Conservation (phyloP, 805 yeast genomes). For the Dipodascus albidus region DNA sequence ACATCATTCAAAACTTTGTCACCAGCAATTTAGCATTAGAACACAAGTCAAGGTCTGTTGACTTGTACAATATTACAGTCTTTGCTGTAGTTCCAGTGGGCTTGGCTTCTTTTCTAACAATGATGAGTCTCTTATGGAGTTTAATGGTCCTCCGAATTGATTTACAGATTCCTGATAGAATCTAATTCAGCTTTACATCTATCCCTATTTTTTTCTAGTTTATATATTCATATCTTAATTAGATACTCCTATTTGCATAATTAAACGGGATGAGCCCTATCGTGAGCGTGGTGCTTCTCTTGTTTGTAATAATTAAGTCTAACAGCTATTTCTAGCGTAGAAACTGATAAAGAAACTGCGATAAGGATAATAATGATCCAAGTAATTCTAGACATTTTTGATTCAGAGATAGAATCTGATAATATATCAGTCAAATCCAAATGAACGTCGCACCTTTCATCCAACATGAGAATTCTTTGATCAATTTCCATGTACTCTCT, state of each 20-base stretch:
- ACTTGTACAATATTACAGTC: conserved; percentile 78
- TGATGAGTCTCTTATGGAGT: conserved; percentile 72
- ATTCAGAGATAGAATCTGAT: conserved; percentile 88
- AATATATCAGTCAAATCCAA: conserved; percentile 87
- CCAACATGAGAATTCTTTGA: conserved; percentile 84
- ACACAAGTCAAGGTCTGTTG: conserved; percentile 55
- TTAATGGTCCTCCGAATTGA: conserved; percentile 66
- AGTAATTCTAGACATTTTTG: conserved; percentile 83
- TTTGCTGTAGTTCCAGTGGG: conserved; percentile 99
- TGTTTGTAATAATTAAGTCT: conserved; percentile 38
- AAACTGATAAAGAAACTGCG: conserved; percentile 64
- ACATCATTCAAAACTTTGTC: conserved; percentile 77
- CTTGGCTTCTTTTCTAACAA: conserved; percentile 82
- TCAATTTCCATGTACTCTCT: conserved; percentile 91
- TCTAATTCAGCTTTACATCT: too few relatives aligned
- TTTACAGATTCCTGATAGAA: conserved; percentile 9
- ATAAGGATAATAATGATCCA: conserved; percentile 81
- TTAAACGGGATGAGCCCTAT: neutral
- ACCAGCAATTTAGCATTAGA: conserved; percentile 45
- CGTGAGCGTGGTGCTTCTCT: neutral
- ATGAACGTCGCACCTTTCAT: conserved; percentile 88
- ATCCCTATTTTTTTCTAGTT: too few relatives aligned
- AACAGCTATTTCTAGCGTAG: conserved; percentile 56
- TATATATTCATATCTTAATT: neutral
- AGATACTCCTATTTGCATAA: neutral